Base-by-base conservation (phyloP, 2,329 filamentous ascomycete genomes). In the Penicillium concentricum region DNA sequence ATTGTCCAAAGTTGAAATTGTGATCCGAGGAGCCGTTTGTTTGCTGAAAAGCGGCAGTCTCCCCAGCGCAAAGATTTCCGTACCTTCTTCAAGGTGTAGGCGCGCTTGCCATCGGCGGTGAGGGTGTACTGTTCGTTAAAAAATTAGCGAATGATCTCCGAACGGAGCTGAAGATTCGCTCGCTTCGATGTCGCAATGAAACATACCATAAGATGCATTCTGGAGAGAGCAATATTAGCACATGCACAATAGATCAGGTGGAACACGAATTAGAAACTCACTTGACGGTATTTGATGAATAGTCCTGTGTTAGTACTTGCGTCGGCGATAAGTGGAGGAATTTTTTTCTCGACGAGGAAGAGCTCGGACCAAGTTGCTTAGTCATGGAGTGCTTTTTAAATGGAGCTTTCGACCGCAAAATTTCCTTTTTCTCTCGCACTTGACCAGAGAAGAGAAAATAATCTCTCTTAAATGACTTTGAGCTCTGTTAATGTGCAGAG, bases 71-170 rank as follows among this genome's bases (percentile, higher is more conserved):
- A 35, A 18, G 6, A 20, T 22, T 39, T 18, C 28, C 54, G 2
- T 56, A 56, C 54, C 82, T 97, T 97, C 81, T 97, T 93, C 65
- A 97, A 86, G 46, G 94, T 97, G 84, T 97, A 99, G 70, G 89
- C 80, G 76, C 93, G 91, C 82, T 91, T 93, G 82, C 93, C 92
- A 60, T 84, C 80, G 67, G 83, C 76, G 77, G 92, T 89, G 79
- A 92, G 81, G 62, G 90, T 94, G 86, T 93, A 96, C 94, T 74
- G 46, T 54, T 56, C 43, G 20, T 50, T 26, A 10, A 51, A 50
- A 20, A 46, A 58, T 62, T 48, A 62, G 59, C 18, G 26, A 52
- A 46, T 16, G n/a, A 39, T 54, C 58, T 52, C 18, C 46, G 37
- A 34, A 59, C 52, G 53, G 52, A 54, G 42, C 38, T 58, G 30